Conservation (phyloP, 2,329 filamentous ascomycete species). For the Neofusicoccum umdonicola region DNA sequence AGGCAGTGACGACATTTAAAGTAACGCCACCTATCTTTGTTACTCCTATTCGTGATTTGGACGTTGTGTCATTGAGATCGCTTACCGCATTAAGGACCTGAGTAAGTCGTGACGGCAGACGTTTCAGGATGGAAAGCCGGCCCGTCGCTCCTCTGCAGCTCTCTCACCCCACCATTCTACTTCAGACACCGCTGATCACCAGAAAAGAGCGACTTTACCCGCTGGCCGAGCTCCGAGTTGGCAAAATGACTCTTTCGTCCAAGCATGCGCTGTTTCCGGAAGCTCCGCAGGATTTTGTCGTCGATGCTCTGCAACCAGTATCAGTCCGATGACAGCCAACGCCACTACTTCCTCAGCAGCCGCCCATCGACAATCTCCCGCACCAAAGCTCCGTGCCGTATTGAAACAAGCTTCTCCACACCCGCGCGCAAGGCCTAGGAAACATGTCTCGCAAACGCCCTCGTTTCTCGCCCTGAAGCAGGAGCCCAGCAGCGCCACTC, state of each 20-base stretch:
- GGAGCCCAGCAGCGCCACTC: not conserved
- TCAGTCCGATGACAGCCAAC: too few species aligned
- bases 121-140: constrained; percentile 7
- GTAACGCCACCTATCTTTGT: too few species aligned
- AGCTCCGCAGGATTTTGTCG: not conserved
- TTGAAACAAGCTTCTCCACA: constrained; percentile 2
- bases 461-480: not conserved
- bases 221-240: not conserved
- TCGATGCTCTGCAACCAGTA: not conserved
- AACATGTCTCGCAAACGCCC: not conserved
- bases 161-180: not conserved
- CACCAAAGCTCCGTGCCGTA: not conserved
- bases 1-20: too few species aligned
- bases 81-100: not conserved
- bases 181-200: not conserved
- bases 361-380: not conserved
- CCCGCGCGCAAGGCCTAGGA: not conserved
- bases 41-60: too few species aligned
- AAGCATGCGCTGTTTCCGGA: not conserved
- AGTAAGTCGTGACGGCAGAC: constrained; percentile 6
- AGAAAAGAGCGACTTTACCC: not conserved
- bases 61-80: not conserved
- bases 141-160: not conserved
- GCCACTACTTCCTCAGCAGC: not conserved
- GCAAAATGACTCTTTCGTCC: not conserved